Evolutionary conservation across 2,329 filamentous ascomycete species (phyloP), one percentile per base, ranked within the genome.

Genomic region (Passalora sequoiae): DNA sequence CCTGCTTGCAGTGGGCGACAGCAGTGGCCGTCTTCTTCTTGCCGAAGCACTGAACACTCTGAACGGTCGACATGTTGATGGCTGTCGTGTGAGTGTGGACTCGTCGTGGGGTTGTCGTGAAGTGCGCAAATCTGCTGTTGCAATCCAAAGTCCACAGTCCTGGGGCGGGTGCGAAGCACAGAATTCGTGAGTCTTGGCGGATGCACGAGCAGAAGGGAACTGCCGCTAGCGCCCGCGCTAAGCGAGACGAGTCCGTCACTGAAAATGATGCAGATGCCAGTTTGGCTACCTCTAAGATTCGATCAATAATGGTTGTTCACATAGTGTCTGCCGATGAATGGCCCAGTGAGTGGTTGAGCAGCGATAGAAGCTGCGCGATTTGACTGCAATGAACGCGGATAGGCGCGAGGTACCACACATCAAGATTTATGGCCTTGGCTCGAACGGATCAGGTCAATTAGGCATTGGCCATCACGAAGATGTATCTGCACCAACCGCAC

Each of bases 1-100:
- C 83, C 69, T 80, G 83, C 83, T 91, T 89, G 84, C 86, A 91
- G 78, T 91, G 86, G 72, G 87, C 88, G 76, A 94, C 88, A 65
- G 88, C 88, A 54, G 72, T 75, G 57, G 72, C 72, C 49, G 71
- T 74, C 69, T 73, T 75, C 70, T 74, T 75, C 84, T 96, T 96
- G 84, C 89, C 89, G 86, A 97, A 96, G 86, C 89, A 95, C 82
- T 95, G 89, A 55, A 73, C 70, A 60, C 66, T 70, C 61, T 73
- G 70, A 46, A 59, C 76, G 73, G 85, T 83, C 82, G 88, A 87
- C 73, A 68, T 86, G 76, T 29, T 65, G 47, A 6, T 24, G 47
- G 38, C 40, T 47, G 38, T 51, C 43, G 47, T 27, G 38, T 40
- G 19, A 40, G 27, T 12, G 35, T 31, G 16, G n/a, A 22, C 40